These are phyloP conservation scores for Aaosphaeria arxii DNA, from an alignment of 2,329 filamentous ascomycete genomes.

Conservation along the genomic window DNA sequence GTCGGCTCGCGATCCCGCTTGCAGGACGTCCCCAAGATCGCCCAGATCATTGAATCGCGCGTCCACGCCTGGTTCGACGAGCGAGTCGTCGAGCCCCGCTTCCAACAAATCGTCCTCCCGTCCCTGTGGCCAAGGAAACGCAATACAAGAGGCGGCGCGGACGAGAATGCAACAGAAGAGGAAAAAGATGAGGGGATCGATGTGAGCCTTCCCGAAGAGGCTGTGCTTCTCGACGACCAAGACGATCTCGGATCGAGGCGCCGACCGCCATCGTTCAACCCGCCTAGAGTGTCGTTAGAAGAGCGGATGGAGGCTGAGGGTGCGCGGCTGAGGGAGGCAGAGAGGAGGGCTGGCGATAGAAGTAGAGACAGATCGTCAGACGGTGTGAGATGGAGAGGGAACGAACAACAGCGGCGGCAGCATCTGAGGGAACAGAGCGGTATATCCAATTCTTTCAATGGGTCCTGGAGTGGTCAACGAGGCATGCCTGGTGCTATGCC, in stretches of 20 bases:
- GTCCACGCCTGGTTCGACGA: conserved; percentile 88
- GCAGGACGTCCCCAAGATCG: conserved; percentile 86
- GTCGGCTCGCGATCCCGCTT: conserved; percentile 76
- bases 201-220: conserved; percentile 3
- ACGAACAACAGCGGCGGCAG: background rate
- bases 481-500: conserved; percentile 33
- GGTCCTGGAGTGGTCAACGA: conserved; percentile 18
- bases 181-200: conserved; percentile 10
- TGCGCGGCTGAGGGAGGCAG: conserved; percentile 34
- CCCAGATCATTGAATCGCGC: conserved; percentile 74
- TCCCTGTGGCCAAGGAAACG: conserved; percentile 81
- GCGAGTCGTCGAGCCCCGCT: conserved; percentile 78
- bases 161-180: conserved; percentile 9
- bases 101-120: conserved; percentile 81
- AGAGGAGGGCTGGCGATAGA: conserved; percentile 30
- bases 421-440: background rate
- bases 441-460: conserved; percentile 1
- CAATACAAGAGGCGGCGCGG: conserved; percentile 69
- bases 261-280: conserved; percentile 6
- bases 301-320: conserved; percentile 35
- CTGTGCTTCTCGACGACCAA: background rate
- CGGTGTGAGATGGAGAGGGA: conserved; percentile 28
- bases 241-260: background rate
- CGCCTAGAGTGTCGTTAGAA: conserved; percentile 21
- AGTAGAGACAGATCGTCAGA: conserved; percentile 8